phyloP scores from a whole-genome alignment of 148 eudicot species.

The Rhododendron henanense region DNA sequence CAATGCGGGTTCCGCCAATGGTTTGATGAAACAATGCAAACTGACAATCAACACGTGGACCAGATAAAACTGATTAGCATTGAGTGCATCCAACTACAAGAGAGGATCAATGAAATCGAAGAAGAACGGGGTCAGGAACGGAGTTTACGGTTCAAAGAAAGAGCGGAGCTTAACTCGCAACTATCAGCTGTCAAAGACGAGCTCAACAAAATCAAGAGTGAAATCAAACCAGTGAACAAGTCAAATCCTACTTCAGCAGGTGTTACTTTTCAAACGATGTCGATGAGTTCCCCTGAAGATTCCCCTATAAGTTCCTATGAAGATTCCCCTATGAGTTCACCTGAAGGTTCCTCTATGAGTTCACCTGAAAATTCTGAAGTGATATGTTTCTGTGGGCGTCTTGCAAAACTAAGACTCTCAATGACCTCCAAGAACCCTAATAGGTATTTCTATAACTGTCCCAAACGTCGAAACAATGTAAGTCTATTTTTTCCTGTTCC shows the following conservation, averaged over 20 bases:
- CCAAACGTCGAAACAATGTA: neutral
- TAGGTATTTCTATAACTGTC: neutral
- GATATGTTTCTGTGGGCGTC: neutral
- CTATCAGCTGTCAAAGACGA: neutral
- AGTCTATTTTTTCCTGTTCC: neutral
- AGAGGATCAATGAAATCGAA: neutral
- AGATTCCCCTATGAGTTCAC: neutral
- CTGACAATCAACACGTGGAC: neutral
- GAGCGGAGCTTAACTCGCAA: neutral
- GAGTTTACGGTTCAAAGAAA: neutral
- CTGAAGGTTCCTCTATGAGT: neutral
- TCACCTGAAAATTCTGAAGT: neutral
- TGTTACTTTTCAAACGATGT: neutral
- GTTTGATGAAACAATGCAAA: neutral
- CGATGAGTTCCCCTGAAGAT: neutral
- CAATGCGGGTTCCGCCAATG: neutral
- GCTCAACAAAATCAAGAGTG: neutral
- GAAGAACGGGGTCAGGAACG: neutral
- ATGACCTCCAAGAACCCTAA: neutral
- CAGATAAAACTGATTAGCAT: neutral
- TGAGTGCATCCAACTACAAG: neutral
- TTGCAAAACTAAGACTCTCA: neutral
- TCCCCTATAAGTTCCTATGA: neutral
- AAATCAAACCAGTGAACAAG: neutral
- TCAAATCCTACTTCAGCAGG: neutral